Base-by-base conservation (phyloP, 345 rosid genomes). In the Carallia pectinifolia region DNA sequence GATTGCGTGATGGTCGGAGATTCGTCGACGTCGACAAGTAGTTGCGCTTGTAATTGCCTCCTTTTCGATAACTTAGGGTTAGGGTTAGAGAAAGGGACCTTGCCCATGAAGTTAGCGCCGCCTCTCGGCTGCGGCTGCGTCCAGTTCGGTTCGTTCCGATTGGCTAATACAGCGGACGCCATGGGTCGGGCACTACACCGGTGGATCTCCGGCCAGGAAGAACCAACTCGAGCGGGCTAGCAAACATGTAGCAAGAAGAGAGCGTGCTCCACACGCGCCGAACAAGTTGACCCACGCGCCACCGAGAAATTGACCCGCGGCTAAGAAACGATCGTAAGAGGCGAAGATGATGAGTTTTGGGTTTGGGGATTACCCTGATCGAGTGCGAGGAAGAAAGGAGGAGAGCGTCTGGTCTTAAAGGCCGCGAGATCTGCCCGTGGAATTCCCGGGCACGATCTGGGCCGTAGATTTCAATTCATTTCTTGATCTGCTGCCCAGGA, bases 161-260 rank as follows among this genome's bases (percentile, higher is more conserved):
- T 86, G 29, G 85, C 82, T 74, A 87, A 54, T 30, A 82, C 79
- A 17, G 86, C 88, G 40, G 88, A 86, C 55, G 85, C 86, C 90
- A 86, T 86, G 65, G 70, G 44, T 59, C 78, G 74, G 73, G 73
- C 2, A 17, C 36, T 39, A 36, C 54, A 6, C 77, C 76, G 76
- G 76, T 76, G 2, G 66, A 12, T n/a, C 50, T 23, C 71, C 68
- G 69, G 77, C 66, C n/a, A 59, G 53, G 65, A 18, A 56, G 65
- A 37, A 65, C 70, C 71, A 53, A 44, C 31, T 12, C 10, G 23
- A 58, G 23, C 6, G 44, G 36, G 9, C 63, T 7, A 62, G 39
- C 34, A 65, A 66, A 71, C 84, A 85, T 79, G 65, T 76, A 79
- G 69, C 56, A 15, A 3, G 6, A 15, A 4, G 1, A 2, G 38